Conservation (phyloP, 192 early-diverging fungal species). For the Umbelopsis sp. region DNA sequence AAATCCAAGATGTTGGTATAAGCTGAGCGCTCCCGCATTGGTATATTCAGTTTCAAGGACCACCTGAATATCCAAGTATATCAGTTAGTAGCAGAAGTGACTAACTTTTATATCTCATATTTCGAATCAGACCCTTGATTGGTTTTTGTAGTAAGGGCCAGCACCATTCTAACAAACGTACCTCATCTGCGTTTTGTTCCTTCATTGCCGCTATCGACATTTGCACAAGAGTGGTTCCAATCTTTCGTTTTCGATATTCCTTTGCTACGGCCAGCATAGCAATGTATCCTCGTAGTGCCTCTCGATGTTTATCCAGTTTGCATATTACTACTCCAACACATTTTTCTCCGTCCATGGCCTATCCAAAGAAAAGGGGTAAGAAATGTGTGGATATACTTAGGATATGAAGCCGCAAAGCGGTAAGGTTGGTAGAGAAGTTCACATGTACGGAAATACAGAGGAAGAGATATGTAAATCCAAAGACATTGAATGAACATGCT, state of each 20-base stretch:
- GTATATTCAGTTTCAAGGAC: slow-evolving; percentile 91
- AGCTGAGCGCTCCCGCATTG: slow-evolving; percentile 78
- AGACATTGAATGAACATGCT: no score
- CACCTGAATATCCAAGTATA: slow-evolving; percentile 39
- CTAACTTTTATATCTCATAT: no score
- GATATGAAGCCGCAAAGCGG: no score
- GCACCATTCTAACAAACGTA: slow-evolving; percentile 26
- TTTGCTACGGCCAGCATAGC: slow-evolving; percentile 96
- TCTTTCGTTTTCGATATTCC: slow-evolving; percentile 74
- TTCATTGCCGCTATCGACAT: slow-evolving; percentile 79
- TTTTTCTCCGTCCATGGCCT: slow-evolving; percentile 61
- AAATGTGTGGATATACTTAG: no score
- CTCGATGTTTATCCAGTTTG: slow-evolving; percentile 77
- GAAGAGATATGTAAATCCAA: no score
- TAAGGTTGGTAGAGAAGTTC: no score
- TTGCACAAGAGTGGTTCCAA: slow-evolving; percentile 76
- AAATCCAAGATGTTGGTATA: slow-evolving; percentile 93
- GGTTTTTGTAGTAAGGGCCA: no score
- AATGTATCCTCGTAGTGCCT: slow-evolving; percentile 86
- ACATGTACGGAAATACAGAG: no score
- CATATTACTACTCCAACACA: slow-evolving; percentile 90
- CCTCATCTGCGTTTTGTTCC: slow-evolving; percentile 77
- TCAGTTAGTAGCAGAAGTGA: no score
- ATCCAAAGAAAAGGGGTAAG: neutral
- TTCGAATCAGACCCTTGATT: no score